phyloP scores from a whole-genome alignment of 768 basidiomycete genomes.

The Lentinus brumalis region DNA sequence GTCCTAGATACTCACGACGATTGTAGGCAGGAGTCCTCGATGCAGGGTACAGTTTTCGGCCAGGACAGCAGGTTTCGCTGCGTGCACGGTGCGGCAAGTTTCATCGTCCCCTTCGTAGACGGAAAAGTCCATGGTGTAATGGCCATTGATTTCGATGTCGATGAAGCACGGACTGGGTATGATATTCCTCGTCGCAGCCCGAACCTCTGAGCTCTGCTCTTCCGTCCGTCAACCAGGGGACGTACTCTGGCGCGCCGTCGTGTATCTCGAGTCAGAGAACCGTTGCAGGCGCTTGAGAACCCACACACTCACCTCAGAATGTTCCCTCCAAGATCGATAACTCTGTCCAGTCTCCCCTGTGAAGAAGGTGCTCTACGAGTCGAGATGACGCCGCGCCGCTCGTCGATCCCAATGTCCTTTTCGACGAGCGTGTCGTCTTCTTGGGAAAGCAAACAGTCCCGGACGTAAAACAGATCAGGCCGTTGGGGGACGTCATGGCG shows the following conservation, averaged over 20 bases:
- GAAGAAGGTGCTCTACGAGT: slow-evolving; percentile 76
- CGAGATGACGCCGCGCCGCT: slow-evolving; percentile 71
- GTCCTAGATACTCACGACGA: slow-evolving; percentile 52
- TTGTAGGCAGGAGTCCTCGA: slow-evolving; percentile 54
- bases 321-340: slow-evolving; percentile 73
- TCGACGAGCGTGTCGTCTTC: slow-evolving; percentile 78
- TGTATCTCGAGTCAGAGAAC: too few relatives aligned
- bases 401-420: slow-evolving; percentile 83
- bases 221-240: too few relatives aligned
- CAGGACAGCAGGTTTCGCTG: slow-evolving; percentile 47
- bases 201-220: too few relatives aligned
- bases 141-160: slow-evolving; percentile 90
- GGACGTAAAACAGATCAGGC: slow-evolving; percentile 75
- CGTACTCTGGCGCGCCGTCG: too few relatives aligned
- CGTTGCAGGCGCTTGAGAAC: too few relatives aligned
- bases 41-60: slow-evolving; percentile 75
- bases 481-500: slow-evolving; percentile 50
- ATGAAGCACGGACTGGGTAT: slow-evolving; percentile 73
- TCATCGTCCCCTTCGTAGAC: slow-evolving; percentile 74
- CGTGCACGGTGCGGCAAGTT: slow-evolving; percentile 66
- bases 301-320: slow-evolving; percentile 61
- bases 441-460: slow-evolving; percentile 73
- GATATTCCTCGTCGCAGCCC: too few relatives aligned
- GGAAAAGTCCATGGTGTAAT: slow-evolving; percentile 86
- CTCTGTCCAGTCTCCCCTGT: slow-evolving; percentile 58